These are phyloP conservation scores for Solanum aculeatissimum DNA, from an alignment of 305 asterid genomes.

Conservation along the genomic window DNA sequence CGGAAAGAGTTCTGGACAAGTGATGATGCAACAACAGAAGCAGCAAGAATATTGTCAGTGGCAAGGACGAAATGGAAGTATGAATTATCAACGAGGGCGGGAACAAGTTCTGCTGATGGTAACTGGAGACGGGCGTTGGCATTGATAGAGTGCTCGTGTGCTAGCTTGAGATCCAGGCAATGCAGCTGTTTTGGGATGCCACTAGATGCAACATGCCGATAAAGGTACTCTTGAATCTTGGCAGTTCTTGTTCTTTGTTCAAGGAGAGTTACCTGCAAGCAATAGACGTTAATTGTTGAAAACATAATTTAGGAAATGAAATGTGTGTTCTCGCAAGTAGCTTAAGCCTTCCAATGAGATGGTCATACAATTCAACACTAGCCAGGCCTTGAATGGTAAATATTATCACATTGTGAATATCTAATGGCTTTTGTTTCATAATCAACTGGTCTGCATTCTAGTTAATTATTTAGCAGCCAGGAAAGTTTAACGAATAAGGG, in stretches of 20 bases:
- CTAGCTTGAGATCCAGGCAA: slow-evolving; percentile 68
- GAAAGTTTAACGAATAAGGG: not conserved
- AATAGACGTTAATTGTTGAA: not conserved
- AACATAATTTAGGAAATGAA: not conserved
- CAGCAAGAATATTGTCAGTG: slow-evolving; percentile 82
- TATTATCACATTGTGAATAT: not conserved
- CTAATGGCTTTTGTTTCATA: not conserved
- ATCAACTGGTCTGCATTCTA: not conserved
- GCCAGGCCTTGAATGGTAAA: not conserved
- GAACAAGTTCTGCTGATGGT: slow-evolving; percentile 76
- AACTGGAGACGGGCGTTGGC: slow-evolving; percentile 85
- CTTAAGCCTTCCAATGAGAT: not conserved
- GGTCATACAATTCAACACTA: not conserved
- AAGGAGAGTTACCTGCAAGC: slow-evolving; percentile 50
- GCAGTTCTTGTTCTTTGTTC: slow-evolving; percentile 86
- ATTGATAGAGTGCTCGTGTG: slow-evolving; percentile 73
- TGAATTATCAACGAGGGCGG: slow-evolving; percentile 68
- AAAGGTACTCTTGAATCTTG: slow-evolving; percentile 80
- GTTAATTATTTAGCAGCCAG: not conserved
- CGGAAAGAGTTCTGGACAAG: slow-evolving; percentile 52
- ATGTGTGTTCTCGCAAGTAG: not conserved
- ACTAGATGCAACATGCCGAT: slow-evolving; percentile 94
- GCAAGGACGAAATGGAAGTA: slow-evolving; percentile 80
- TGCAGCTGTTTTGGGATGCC: slow-evolving; percentile 92
- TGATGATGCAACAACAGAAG: slow-evolving; percentile 85